Evolutionary conservation across 805 yeast genomes (phyloP).

Genomic region (Ascoidea rubescens): DNA sequence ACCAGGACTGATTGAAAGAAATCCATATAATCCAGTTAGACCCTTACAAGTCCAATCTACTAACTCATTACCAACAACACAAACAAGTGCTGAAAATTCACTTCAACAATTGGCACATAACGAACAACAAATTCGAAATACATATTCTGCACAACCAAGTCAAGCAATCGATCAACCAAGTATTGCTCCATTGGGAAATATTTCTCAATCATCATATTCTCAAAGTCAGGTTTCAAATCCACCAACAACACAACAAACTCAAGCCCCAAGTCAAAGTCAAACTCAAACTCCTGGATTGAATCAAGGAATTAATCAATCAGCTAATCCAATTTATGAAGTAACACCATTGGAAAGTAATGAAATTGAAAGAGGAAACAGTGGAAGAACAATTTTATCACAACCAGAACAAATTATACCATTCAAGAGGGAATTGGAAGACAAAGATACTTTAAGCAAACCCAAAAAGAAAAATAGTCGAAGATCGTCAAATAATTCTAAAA

Average conservation of each 20-base stretch:
- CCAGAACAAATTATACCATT: slow-evolving; percentile 1
- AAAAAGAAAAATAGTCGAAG: background rate
- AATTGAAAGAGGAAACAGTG: background rate
- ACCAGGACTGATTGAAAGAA: no score
- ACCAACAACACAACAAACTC: slow-evolving; percentile 23
- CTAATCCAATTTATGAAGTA: slow-evolving; percentile 4
- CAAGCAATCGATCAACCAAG: no score
- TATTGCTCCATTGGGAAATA: background rate
- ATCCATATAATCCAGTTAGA: no score
- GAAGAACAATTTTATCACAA: background rate
- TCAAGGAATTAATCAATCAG: slow-evolving; percentile 5
- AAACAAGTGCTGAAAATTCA: slow-evolving; percentile 1
- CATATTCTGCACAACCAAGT: background rate
- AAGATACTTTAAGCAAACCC: background rate
- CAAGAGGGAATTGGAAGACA: background rate
- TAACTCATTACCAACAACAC: background rate
- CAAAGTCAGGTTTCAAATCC: slow-evolving; percentile 6
- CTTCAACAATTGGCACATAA: background rate
- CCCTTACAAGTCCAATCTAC: background rate
- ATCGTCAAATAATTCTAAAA: background rate
- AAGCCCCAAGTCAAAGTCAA: slow-evolving; percentile 13
- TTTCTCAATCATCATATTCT: background rate
- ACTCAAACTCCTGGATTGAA: slow-evolving; percentile 10
- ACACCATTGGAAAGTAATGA: slow-evolving; percentile 1
- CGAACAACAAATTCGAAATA: background rate